Evolutionary conservation across 2,329 filamentous ascomycete genomes (phyloP).

Genomic region (Penicillium occitanis): DNA sequence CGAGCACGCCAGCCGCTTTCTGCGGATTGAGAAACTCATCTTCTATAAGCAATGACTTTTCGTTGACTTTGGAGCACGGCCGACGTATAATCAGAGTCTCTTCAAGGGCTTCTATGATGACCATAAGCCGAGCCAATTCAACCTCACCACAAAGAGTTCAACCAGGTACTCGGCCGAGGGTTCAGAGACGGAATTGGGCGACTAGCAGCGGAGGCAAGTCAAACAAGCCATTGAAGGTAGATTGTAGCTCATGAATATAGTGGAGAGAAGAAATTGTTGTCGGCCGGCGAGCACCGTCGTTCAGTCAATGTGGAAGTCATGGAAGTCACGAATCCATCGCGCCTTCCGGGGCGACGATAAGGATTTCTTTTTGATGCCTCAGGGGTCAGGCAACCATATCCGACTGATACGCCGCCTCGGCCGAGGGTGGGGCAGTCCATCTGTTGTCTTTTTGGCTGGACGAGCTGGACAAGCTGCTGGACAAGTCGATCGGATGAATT

Average conservation of each 20-base stretch:
- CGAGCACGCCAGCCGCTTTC: conserved; percentile 15
- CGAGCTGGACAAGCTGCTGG: background rate
- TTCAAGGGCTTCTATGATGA: too few species aligned
- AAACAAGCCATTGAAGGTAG: background rate
- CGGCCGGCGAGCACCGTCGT: background rate
- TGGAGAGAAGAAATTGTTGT: too few species aligned
- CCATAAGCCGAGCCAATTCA: background rate
- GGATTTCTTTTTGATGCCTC: background rate
- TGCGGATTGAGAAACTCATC: conserved; percentile 17
- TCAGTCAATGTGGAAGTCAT: background rate
- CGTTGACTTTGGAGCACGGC: background rate
- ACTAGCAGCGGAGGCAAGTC: background rate
- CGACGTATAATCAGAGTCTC: background rate
- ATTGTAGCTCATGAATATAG: background rate
- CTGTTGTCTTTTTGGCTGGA: background rate
- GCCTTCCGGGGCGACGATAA: background rate
- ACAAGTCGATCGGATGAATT: background rate
- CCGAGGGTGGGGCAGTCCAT: conserved; percentile 13
- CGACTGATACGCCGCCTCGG: conserved; percentile 10
- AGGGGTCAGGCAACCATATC: background rate
- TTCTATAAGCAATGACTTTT: background rate
- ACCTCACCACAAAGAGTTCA: background rate
- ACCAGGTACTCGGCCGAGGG: background rate
- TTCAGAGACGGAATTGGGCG: background rate
- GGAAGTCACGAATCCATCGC: background rate